These are phyloP conservation scores for Onygenales sp. DNA, from an alignment of 2,329 filamentous ascomycete genomes.

Conservation along the genomic window DNA sequence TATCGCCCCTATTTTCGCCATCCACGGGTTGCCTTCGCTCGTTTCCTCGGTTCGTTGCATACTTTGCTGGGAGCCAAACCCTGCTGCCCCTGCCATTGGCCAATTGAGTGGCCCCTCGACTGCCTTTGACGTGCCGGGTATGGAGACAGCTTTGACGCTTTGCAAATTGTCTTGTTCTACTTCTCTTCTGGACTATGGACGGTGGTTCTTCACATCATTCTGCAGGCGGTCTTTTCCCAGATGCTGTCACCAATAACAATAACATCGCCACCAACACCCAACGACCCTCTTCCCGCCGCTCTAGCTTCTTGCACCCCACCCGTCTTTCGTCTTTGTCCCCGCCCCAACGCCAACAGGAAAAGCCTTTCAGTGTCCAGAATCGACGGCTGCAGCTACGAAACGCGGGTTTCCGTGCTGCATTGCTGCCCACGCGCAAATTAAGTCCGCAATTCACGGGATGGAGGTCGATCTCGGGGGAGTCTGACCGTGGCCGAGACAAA, in stretches of 20 bases:
- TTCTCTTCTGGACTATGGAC: constrained; percentile 1
- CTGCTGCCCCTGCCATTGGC: constrained; percentile 3
- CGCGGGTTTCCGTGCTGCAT: constrained; percentile 19
- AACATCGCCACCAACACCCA: background rate
- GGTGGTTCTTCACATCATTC: background rate
- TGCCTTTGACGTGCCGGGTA: background rate
- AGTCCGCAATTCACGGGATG: constrained; percentile 14
- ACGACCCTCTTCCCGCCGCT: constrained; percentile 2
- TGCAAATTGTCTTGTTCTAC: background rate
- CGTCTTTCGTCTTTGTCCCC: constrained; percentile 11
- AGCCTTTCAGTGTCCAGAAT: constrained; percentile 18
- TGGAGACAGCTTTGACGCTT: background rate
- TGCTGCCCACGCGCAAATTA: constrained; percentile 14
- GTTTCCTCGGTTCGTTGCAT: constrained; percentile 7
- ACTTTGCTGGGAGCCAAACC: constrained; percentile 2
- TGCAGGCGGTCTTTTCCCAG: background rate
- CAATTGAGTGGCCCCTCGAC: background rate
- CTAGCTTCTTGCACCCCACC: constrained; percentile 7
- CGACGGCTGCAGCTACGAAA: constrained; percentile 20
- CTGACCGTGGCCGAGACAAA: constrained; percentile 13
- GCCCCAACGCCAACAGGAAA: constrained; percentile 5
- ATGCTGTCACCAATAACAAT: background rate
- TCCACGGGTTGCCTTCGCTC: background rate
- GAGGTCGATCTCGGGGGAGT: constrained; percentile 11
- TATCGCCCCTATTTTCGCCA: background rate